These are phyloP conservation scores for Coccinonectria pachysandricola DNA, from an alignment of 2,329 filamentous ascomycete species.

Conservation along the genomic window DNA sequence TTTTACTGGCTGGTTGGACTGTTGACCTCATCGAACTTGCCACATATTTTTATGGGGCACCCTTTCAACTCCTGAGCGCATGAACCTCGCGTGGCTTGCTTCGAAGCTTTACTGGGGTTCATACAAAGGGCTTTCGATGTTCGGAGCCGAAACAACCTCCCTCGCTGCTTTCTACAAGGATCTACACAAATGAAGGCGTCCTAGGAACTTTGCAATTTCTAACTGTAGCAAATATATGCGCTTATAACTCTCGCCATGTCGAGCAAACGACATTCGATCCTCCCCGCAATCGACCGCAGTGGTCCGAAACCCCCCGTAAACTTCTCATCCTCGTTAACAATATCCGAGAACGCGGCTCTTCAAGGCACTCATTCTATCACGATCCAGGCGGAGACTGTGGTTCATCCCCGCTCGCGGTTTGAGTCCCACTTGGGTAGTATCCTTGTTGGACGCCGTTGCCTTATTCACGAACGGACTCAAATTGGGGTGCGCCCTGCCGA, in stretches of 20 bases:
- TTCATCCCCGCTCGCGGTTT: conserved; percentile 79
- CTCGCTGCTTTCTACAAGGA: neutral
- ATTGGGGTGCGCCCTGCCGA: conserved; percentile 36
- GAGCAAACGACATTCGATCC: conserved; percentile 45
- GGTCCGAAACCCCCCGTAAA: conserved; percentile 51
- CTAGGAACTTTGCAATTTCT: too few relatives aligned
- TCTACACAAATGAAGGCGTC: conserved; percentile 4
- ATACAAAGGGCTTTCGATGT: too few relatives aligned
- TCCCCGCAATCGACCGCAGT: conserved; percentile 41
- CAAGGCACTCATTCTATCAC: conserved; percentile 68
- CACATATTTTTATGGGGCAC: too few relatives aligned
- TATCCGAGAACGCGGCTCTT: conserved; percentile 52
- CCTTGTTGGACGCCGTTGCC: conserved; percentile 68
- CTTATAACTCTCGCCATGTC: conserved; percentile 21
- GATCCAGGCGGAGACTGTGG: conserved; percentile 64
- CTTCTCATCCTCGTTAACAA: conserved; percentile 49
- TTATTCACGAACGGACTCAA: conserved; percentile 61
- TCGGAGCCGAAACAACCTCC: too few relatives aligned
- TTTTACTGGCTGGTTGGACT: conserved; percentile 5
- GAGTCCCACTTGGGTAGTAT: conserved; percentile 72
- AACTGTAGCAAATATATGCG: too few relatives aligned
- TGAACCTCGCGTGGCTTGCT: too few relatives aligned
- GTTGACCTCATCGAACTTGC: neutral
- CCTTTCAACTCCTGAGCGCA: too few relatives aligned
- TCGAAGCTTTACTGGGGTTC: too few relatives aligned